These are phyloP conservation scores for Capsicum baccatum DNA, from an alignment of 257 asterid species.

Conservation along the genomic window DNA sequence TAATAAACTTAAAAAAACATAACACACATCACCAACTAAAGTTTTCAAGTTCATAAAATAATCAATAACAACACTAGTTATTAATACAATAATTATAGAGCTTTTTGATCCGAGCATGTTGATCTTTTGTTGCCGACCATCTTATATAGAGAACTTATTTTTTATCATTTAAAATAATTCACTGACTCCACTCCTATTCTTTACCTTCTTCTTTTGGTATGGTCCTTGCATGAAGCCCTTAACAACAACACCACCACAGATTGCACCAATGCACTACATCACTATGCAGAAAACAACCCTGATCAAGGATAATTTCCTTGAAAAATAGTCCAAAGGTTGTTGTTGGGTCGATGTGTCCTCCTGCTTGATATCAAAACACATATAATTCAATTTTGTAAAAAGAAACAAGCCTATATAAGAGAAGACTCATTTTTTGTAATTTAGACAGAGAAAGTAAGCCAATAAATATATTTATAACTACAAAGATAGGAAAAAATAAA, in stretches of 20 bases:
- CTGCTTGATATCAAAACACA: slow-evolving; percentile 40
- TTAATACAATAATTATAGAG: no score
- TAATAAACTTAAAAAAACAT: no score
- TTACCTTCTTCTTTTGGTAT: slow-evolving; percentile 34
- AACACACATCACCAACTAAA: no score
- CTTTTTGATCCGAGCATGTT: no score
- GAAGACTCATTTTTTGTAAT: not conserved
- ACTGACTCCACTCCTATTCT: no score
- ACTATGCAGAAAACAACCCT: slow-evolving; percentile 65
- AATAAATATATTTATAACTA: not conserved
- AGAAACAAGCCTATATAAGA: no score
- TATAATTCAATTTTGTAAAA: not conserved
- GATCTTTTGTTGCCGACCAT: no score
- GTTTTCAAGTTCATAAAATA: no score
- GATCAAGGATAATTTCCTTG: slow-evolving; percentile 67
- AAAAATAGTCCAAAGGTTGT: slow-evolving; percentile 71
- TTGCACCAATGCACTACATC: slow-evolving; percentile 78
- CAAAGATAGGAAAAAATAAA: no score
- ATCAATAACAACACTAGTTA: no score
- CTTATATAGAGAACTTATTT: no score
- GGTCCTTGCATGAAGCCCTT: slow-evolving; percentile 63
- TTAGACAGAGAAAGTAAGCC: not conserved
- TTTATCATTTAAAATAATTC: no score
- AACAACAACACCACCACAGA: slow-evolving; percentile 78
- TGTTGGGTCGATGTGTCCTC: slow-evolving; percentile 79